Base-by-base conservation (phyloP, 1,284 basidiomycete species). In the Apiotrichum gamsii region DNA sequence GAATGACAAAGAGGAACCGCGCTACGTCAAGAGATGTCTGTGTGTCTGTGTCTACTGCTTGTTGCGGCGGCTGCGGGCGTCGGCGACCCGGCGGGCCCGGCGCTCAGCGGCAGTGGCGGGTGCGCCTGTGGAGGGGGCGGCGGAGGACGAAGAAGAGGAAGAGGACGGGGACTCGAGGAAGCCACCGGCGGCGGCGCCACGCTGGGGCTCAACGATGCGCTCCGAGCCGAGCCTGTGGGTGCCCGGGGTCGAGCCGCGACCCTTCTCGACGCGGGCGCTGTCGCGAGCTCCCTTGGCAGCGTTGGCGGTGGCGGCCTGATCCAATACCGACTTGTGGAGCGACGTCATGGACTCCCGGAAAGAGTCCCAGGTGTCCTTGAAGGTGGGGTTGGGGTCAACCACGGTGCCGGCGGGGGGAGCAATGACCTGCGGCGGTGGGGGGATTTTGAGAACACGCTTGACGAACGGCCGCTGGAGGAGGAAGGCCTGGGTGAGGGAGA, bases 401-500 rank as follows among this genome's bases (percentile, higher is more conserved):
- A 14, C 6, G 8, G 24, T 33, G 30, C 38, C 54, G 15, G 49
- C 55, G 18, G 62, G 63, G 21, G 58, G 52, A 5, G 61, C 51
- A 3, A 52, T 44, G 23, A 47, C 39, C 38, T 23, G 15, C 24
- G 65, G 63, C 0, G 66, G 56, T 8, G 51, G 46, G 3, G 72
- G 72, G 51, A 77, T 72, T 18, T 57, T 40, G 41, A 75, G 58
- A 10, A 69, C 33, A 13, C 47, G 40, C 42, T 69, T 67, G 44
- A 73, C 58, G 13, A 48, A 35, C 13, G 59, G 53, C 37, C 61
- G 58, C 38, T 67, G 69, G 18, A 77, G 63, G 37, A 69, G n/a
- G 11, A 60, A 46, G 15, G 77, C 68, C 66, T 80, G 78, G 5
- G 71, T 32, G n/a, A 79, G 64, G n/a, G 77, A 77, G 57, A 76